Base-by-base conservation (phyloP, 2,329 filamentous ascomycete species). In the Tolypocladium guangdongense region DNA sequence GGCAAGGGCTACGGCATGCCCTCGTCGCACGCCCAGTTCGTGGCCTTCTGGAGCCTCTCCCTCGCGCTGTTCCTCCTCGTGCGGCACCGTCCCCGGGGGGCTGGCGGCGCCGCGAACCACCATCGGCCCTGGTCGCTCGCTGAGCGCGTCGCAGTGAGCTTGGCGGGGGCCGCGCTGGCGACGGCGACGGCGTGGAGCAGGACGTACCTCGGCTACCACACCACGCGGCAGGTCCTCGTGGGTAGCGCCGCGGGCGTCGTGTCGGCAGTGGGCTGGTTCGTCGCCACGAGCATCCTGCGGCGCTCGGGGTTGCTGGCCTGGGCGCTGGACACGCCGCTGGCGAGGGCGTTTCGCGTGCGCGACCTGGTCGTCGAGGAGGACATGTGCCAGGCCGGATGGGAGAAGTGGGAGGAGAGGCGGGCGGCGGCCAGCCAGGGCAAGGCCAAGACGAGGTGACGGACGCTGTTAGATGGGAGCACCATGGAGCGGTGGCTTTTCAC, bases 1-100 rank as follows among this genome's bases (percentile, higher is more conserved):
- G 91, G 90, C 53, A 95, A 95, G 69, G 93, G 93, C 58, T 99
- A 99, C 66, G 95, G 93, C 62, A 99, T 99, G 95, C 93, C 93
- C 52, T 79, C 75, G 46, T 96, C 91, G 38, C 93, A 99, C 72
- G 88, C 93, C 10, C 93, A 99, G 73, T 99, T 96, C 68, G 87
- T 92, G 56, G 81, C 87, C 53, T 99, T 90, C 75, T 97, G 96
- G 79, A 86, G 89, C 54, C 74, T 95, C 54, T 93, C 88, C 57
- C 73, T 97, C 55, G 77, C 82, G 27, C 76, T 99, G 22, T 97
- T 97, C 74, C 78, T 99, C 46, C 78, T 96, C 47, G 74, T 91
- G 56, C 82, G 92, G 56, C 90, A 96, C 69, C 75, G 77, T 6
- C 86, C 86, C 53, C 66, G 66, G 73, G 61, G 54, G 53, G 52